phyloP scores from a whole-genome alignment of 306 rosid species.

The Trifolium pratense region DNA sequence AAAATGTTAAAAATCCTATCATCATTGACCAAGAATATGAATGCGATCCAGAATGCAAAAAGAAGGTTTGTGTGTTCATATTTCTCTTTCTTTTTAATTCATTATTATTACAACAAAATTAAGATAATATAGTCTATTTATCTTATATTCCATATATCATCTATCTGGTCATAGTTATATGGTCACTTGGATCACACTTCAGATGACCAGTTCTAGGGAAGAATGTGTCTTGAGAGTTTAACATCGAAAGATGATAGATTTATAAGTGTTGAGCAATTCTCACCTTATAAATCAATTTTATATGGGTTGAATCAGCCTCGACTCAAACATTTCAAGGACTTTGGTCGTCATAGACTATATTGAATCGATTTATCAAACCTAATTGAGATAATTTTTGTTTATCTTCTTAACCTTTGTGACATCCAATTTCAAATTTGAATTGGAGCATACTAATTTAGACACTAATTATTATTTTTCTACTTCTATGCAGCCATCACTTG shows the following conservation, averaged over 20 bases:
- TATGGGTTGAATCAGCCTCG: too few relatives aligned
- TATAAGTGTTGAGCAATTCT: too few relatives aligned
- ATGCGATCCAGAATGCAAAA: slow-evolving; percentile 35
- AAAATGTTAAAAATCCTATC: slow-evolving; percentile 48
- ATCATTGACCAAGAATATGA: slow-evolving; percentile 58
- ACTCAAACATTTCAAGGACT: too few relatives aligned
- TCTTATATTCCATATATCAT: too few relatives aligned
- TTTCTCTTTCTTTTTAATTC: slow-evolving; percentile 7
- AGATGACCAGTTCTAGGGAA: too few relatives aligned
- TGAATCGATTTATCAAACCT: not conserved
- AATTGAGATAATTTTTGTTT: not conserved
- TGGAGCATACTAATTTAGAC: slow-evolving; percentile 16
- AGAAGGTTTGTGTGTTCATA: slow-evolving; percentile 44
- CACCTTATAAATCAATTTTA: too few relatives aligned
- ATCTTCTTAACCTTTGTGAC: not conserved
- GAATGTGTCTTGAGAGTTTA: too few relatives aligned
- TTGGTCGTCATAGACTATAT: not conserved
- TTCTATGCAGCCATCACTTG: slow-evolving; percentile 64
- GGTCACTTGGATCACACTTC: too few relatives aligned
- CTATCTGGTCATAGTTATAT: too few relatives aligned
- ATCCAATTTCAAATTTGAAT: slow-evolving; percentile 11
- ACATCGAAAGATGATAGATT: too few relatives aligned
- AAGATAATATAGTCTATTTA: too few relatives aligned
- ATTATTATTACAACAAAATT: too few relatives aligned
- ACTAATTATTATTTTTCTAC: not conserved